phyloP scores from a whole-genome alignment of 2,329 filamentous ascomycete species.

The Fusarium transvaalense region DNA sequence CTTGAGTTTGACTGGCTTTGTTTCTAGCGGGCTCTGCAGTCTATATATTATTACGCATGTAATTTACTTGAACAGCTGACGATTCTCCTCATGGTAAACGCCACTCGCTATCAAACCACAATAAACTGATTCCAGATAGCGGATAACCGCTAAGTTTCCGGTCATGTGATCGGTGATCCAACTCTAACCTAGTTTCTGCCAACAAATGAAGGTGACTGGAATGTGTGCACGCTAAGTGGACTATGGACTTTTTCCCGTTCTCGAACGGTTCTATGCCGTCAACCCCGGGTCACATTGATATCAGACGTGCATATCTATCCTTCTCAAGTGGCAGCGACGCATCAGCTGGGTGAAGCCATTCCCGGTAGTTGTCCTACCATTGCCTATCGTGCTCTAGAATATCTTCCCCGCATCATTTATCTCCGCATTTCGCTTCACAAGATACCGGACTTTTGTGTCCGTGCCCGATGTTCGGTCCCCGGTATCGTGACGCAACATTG shows the following conservation, averaged over 20 bases:
- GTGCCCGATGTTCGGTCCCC: conserved; percentile 19
- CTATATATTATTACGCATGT: conserved; percentile 19
- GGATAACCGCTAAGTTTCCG: conserved; percentile 23
- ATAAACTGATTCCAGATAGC: conserved; percentile 16
- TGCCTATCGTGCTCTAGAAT: conserved; percentile 40
- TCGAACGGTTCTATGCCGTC: conserved; percentile 30
- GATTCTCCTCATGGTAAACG: conserved; percentile 9
- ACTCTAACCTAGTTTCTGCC: neutral
- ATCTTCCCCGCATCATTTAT: conserved; percentile 25
- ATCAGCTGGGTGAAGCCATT: conserved; percentile 35
- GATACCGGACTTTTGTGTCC: conserved; percentile 34
- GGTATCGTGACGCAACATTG: conserved; percentile 34
- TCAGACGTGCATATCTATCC: neutral
- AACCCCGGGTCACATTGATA: conserved; percentile 31
- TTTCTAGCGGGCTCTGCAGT: neutral
- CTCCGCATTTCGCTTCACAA: conserved; percentile 28
- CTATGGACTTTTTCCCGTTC: conserved; percentile 17
- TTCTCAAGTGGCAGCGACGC: conserved; percentile 5
- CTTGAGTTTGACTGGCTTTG: neutral
- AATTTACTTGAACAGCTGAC: conserved; percentile 1
- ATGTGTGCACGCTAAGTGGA: conserved; percentile 24
- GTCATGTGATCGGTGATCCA: conserved; percentile 40
- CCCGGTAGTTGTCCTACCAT: conserved; percentile 27
- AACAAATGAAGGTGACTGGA: conserved; percentile 17
- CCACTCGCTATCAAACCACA: conserved; percentile 2